phyloP scores from a whole-genome alignment of 129 eudicot species.

The Artemisia annua region DNA sequence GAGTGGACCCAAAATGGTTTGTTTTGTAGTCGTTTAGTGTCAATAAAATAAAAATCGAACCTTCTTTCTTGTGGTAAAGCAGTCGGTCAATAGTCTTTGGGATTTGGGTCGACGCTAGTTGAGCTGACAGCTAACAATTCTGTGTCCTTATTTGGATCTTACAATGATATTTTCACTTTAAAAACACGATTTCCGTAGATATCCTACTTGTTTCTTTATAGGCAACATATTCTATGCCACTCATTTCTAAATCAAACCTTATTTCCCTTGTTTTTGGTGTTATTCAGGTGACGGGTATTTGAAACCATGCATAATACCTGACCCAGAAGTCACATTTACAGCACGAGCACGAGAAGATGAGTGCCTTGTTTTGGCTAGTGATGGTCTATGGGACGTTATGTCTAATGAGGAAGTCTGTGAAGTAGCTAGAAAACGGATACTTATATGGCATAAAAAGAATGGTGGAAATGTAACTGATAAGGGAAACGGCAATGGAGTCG shows the following conservation, averaged over 20 bases:
- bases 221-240: neutral
- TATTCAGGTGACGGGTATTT: constrained; percentile 67
- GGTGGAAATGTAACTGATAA: constrained; percentile 37
- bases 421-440: constrained; percentile 60
- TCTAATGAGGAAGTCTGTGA: constrained; percentile 73
- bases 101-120: neutral
- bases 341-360: constrained; percentile 73
- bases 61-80: neutral
- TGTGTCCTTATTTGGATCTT: neutral
- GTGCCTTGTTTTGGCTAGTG: constrained; percentile 73
- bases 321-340: constrained; percentile 61
- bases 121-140: neutral
- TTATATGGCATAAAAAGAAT: constrained; percentile 75
- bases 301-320: constrained; percentile 73
- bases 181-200: neutral
- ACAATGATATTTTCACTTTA: neutral
- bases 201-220: neutral
- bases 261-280: neutral
- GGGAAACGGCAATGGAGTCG: constrained; percentile 39
- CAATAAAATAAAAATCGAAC: neutral
- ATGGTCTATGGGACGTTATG: constrained; percentile 80
- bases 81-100: too few species aligned
- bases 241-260: neutral
- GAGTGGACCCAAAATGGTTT: neutral
- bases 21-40: neutral